Conservation (phyloP, 1,139 yeast species). For the Kodamaea alishanica region DNA sequence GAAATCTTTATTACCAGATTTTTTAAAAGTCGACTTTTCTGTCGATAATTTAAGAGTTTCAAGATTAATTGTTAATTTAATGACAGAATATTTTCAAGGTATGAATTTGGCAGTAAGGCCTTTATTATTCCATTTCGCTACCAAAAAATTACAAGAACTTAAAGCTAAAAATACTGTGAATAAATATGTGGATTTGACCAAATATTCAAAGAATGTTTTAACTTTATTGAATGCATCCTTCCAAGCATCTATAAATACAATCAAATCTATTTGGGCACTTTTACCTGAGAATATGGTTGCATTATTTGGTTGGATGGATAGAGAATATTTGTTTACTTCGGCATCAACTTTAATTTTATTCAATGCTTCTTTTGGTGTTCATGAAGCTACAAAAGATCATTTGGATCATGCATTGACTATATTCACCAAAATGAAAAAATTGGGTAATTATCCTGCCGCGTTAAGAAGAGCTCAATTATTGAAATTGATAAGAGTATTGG, state of each 20-base stretch:
- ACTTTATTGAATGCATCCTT: constrained; percentile 74
- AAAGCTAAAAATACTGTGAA: constrained; percentile 41
- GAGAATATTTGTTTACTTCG: constrained; percentile 79
- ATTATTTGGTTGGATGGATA: constrained; percentile 82
- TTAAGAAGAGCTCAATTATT: constrained; percentile 68
- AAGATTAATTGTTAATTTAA: constrained; percentile 68
- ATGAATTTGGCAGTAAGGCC: constrained; percentile 82
- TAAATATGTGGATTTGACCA: constrained; percentile 62
- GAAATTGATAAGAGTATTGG: constrained; percentile 60
- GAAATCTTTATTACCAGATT: constrained; percentile 64
- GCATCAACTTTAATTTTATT: constrained; percentile 74
- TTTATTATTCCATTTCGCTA: constrained; percentile 71
- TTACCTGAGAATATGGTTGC: constrained; percentile 78
- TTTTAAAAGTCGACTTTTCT: constrained; percentile 62
- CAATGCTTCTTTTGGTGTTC: constrained; percentile 80
- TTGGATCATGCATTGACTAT: constrained; percentile 69
- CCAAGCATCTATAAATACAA: constrained; percentile 79
- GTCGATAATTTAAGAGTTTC: constrained; percentile 54
- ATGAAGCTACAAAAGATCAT: constrained; percentile 69
- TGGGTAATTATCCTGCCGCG: constrained; percentile 79
- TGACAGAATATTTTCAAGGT: constrained; percentile 86
- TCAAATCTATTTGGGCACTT: constrained; percentile 69
- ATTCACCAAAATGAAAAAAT: constrained; percentile 68
- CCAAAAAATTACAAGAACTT: constrained; percentile 56
- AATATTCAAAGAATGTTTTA: constrained; percentile 64